phyloP scores from a whole-genome alignment of 192 early-diverging fungal species.

The Entomortierella parvispora region DNA sequence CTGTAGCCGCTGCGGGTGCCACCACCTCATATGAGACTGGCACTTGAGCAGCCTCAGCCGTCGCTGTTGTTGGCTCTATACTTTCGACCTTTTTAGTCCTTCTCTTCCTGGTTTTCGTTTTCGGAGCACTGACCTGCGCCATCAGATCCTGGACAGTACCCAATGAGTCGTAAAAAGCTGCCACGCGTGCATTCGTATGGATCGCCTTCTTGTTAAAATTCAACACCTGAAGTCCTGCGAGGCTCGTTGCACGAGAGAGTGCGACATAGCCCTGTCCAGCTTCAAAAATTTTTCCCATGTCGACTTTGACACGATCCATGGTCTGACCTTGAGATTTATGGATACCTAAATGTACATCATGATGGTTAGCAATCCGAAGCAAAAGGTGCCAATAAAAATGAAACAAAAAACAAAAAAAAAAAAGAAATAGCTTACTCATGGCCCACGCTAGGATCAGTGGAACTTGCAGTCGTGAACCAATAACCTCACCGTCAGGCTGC shows the following conservation, averaged over 20 bases:
- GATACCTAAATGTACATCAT: slow-evolving; percentile 53
- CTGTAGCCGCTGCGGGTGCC: no score
- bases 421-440: slow-evolving; percentile 58
- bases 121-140: not conserved
- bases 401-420: not conserved
- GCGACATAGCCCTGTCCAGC: slow-evolving; percentile 84
- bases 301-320: slow-evolving; percentile 77
- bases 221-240: slow-evolving; percentile 76
- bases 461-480: slow-evolving; percentile 59
- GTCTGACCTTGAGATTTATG: slow-evolving; percentile 93
- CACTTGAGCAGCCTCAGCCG: no score
- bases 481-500: slow-evolving; percentile 31
- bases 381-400: no score
- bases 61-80: no score
- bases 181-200: slow-evolving; percentile 72
- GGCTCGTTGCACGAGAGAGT: slow-evolving; percentile 73
- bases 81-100: no score
- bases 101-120: no score
- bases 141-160: slow-evolving; percentile 32
- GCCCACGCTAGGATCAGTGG: slow-evolving; percentile 88
- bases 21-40: no score
- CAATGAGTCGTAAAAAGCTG: slow-evolving; percentile 65
- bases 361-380: not conserved
- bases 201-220: slow-evolving; percentile 71
- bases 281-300: slow-evolving; percentile 70